Base-by-base conservation (phyloP, 164 flowering plant species). In the Echeveria elegans region DNA sequence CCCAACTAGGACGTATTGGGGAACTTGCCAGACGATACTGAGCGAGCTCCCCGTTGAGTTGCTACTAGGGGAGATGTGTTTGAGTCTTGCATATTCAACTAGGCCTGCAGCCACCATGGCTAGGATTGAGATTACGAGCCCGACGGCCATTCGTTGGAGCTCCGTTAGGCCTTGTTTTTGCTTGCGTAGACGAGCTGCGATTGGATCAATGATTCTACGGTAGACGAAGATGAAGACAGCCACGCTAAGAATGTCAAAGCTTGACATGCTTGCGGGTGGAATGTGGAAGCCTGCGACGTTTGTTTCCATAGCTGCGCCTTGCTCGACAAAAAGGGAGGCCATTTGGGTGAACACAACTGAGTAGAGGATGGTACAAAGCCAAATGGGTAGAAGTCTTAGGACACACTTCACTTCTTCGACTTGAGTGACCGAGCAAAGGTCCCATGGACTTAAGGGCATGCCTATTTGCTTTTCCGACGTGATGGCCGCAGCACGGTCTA, bases 391-490 rank as follows among this genome's bases (percentile, higher is more conserved):
- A 30, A 88, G 79, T 50, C 89, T 77, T 18, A 88, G 69, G 15
- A 88, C 73, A 82, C 86, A 86, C 70, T 88, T 88, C 9, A 84
- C 89, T 79, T 88, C 90, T 71, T 88, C 94, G 0, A 88, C 88
- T 73, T 86, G 87, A 24, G 88, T 80, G n/a, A 86, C 81, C 0
- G 90, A 66, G 83, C 89, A 86, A 0, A 88, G 75, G 5, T 58
- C 67, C 90, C 89, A 84, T 28, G 83, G 84, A 64, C 69, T 71
- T 6, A 21, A 34, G 32, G 6, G 2, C 1, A 26, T 67, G 12
- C 36, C 36, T 11, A 4, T 52, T 26, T 70, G 38, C n/a, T 68
- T 23, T n/a, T 66, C n/a, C 7, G 48, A 12, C 21, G 80, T 81
- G 30, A 80, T 62, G 0, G 70, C 64, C 1, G 90, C 90, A 14